Evolutionary conservation across 202 grass and related monocot genomes (phyloP).

Genomic region (Panicum hallii): DNA sequence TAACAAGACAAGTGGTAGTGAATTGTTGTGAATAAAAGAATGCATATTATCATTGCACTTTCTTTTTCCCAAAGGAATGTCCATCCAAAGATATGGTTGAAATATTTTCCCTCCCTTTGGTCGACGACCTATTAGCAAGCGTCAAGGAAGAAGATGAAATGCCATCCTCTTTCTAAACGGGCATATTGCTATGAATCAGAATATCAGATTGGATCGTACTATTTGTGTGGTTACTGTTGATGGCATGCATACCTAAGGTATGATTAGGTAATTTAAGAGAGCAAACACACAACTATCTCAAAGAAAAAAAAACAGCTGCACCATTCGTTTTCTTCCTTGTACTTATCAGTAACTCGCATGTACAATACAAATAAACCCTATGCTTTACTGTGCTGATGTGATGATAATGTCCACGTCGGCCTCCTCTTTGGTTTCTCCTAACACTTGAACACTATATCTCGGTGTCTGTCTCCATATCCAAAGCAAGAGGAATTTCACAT

Average conservation of each 20-base stretch:
- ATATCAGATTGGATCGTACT: too few species aligned
- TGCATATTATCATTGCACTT: not conserved
- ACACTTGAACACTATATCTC: not conserved
- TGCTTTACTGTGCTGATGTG: not conserved
- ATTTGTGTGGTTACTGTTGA: too few species aligned
- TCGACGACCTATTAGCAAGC: not conserved
- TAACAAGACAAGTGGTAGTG: not conserved
- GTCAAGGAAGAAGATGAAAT: not conserved
- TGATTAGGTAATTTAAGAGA: too few species aligned
- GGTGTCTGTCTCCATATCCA: constrained; percentile 10
- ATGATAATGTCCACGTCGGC: not conserved
- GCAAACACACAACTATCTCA: not conserved
- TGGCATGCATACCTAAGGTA: too few species aligned
- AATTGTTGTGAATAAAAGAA: not conserved
- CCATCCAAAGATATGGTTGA: not conserved
- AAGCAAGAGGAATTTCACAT: constrained; percentile 27
- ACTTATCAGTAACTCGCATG: not conserved
- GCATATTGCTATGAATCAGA: too few species aligned
- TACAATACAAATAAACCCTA: not conserved
- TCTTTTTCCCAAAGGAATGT: too few species aligned
- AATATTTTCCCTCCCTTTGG: not conserved
- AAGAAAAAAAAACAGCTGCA: not conserved
- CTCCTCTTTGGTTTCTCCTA: constrained; percentile 44
- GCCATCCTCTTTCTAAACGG: not conserved
- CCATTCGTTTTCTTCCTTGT: not conserved